These are phyloP conservation scores for Paramecium primaurelia DNA, from an alignment of 73 alveolate genomes.

Conservation along the genomic window DNA sequence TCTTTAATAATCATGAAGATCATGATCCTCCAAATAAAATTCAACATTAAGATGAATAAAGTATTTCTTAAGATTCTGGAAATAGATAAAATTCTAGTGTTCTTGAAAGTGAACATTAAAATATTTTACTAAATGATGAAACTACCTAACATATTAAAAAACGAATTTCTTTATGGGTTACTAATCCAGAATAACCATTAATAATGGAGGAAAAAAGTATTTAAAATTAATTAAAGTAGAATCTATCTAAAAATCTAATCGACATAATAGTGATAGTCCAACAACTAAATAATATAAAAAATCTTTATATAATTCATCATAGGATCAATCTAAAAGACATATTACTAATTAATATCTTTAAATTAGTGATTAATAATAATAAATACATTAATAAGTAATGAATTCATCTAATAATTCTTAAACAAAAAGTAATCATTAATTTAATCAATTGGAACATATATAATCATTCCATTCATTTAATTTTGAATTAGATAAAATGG, in stretches of 20 bases:
- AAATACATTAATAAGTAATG: not conserved
- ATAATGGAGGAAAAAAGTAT: not conserved
- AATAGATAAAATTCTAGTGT: not conserved
- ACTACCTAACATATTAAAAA: not conserved
- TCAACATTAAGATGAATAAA: not conserved
- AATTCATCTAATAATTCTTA: not conserved
- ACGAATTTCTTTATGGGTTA: not conserved
- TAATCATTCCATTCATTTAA: not conserved
- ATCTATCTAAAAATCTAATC: not conserved
- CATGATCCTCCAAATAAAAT: not conserved
- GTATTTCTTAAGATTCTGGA: not conserved
- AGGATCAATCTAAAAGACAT: not conserved
- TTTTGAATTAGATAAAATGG: not conserved
- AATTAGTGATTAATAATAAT: not conserved
- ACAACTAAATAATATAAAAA: not conserved
- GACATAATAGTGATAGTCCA: not conserved
- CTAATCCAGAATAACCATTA: not conserved
- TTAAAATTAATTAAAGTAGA: not conserved
- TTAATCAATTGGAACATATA: not conserved
- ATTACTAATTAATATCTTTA: not conserved
- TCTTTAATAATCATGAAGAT: not conserved
- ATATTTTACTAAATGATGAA: not conserved
- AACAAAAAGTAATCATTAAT: not conserved
- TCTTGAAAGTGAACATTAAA: not conserved
- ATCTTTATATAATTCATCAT: not conserved